A percentile compares a stretch with the other conserved stretches of the same genome.
Evolutionary conservation across 805 yeast genomes (phyloP).

Genomic region (Lachancea thermotolerans): DNA sequence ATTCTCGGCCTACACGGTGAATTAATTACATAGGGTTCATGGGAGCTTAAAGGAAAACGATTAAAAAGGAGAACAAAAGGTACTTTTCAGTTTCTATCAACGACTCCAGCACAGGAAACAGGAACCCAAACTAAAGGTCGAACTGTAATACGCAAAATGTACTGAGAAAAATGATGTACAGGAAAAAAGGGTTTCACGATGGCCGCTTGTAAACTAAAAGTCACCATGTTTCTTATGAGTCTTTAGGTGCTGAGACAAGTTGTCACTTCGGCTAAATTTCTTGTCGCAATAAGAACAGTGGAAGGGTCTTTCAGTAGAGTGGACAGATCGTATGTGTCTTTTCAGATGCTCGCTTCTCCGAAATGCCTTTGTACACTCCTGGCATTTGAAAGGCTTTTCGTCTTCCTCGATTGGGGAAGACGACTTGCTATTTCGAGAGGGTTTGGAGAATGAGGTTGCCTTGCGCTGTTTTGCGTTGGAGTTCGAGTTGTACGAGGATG

Average conservation of each 20-base stretch:
- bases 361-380: constrained; percentile 38
- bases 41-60: neutral
- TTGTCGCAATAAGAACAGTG: constrained; percentile 52
- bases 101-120: neutral
- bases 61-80: neutral
- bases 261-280: constrained; percentile 61
- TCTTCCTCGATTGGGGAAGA: constrained; percentile 18
- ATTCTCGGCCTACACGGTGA: neutral
- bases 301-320: constrained; percentile 52
- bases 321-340: constrained; percentile 62
- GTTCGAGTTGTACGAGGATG: constrained; percentile 4
- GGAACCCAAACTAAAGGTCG: no score
- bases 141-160: no score
- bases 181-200: no score
- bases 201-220: constrained; percentile 6
- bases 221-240: constrained; percentile 38
- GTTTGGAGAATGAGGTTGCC: constrained; percentile 7
- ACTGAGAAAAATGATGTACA: no score
- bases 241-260: constrained; percentile 57
- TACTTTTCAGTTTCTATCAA: constrained; percentile 6
- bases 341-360: constrained; percentile 61
- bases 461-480: constrained; percentile 1
- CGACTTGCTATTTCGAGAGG: constrained; percentile 6
- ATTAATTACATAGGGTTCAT: neutral
- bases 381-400: constrained; percentile 35